Conservation (phyloP, 768 basidiomycete genomes). For the Serendipita vermifera region DNA sequence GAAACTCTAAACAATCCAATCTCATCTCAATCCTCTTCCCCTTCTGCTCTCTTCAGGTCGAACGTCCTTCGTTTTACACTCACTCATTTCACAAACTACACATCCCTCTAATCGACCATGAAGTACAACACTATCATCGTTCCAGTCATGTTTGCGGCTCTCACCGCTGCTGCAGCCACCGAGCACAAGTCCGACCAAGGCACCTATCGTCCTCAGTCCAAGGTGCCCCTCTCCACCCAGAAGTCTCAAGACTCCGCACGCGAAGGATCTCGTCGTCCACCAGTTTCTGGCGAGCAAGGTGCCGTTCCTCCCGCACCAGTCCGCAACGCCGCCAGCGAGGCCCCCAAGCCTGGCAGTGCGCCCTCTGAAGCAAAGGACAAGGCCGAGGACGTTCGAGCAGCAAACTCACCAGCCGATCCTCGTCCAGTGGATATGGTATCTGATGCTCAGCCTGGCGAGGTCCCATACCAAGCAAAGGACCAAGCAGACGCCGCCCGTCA, state of each 20-base stretch:
- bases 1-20: too few relatives aligned
- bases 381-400: too few relatives aligned
- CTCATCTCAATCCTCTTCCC: neutral
- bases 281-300: neutral
- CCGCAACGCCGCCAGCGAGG: neutral
- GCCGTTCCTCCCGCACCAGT: neutral
- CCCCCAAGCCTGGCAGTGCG: neutral
- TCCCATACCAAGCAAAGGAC: too few relatives aligned
- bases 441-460: too few relatives aligned
- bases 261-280: neutral
- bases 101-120: slow-evolving; percentile 1
- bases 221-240: neutral
- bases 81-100: neutral
- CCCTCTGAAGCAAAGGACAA: too few relatives aligned
- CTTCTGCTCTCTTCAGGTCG: neutral
- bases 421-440: too few relatives aligned
- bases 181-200: too few relatives aligned
- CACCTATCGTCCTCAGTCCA: neutral
- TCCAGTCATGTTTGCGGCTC: neutral
- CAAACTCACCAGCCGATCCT: too few relatives aligned
- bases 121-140: slow-evolving; percentile 4
- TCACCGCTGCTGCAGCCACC: neutral
- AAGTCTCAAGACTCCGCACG: neutral
- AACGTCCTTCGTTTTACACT: neutral
- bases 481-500: too few relatives aligned